Percentiles rank a stretch among this genome's conserved stretches.
Conservation (phyloP, 345 rosid species). For the Sonneratia caseolaris region DNA sequence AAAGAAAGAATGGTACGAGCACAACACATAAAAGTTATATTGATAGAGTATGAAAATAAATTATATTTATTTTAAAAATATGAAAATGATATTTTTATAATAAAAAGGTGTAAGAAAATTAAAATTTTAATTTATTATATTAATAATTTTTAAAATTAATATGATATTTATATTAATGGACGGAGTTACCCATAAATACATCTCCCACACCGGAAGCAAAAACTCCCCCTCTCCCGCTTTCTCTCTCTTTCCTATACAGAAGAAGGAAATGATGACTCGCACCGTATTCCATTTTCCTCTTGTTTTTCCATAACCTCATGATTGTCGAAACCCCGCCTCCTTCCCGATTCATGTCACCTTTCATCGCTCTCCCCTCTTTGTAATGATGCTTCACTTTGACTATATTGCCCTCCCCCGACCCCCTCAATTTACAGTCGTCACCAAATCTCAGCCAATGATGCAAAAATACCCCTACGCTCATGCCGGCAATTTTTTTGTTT, state of each 20-base stretch:
- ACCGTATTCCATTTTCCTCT: background rate
- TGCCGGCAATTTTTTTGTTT: background rate
- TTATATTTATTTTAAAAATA: too few relatives aligned
- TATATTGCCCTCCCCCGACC: background rate
- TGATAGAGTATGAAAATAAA: too few relatives aligned
- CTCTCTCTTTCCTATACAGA: constrained; percentile 1
- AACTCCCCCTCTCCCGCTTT: background rate
- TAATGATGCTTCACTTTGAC: background rate
- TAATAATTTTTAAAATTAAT: too few relatives aligned
- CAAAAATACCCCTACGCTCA: background rate
- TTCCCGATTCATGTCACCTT: background rate
- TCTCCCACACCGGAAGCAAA: background rate
- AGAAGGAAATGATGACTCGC: constrained; percentile 2
- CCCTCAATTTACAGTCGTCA: constrained; percentile 1
- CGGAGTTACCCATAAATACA: background rate
- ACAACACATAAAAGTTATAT: too few relatives aligned
- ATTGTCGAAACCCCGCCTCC: constrained; percentile 3
- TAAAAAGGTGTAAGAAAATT: too few relatives aligned
- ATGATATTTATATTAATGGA: too few relatives aligned
- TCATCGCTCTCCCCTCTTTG: background rate
- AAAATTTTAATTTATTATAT: too few relatives aligned
- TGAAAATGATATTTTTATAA: too few relatives aligned
- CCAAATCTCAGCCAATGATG: too few relatives aligned
- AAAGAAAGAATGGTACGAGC: too few relatives aligned
- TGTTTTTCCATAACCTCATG: constrained; percentile 8